Percentiles rank a stretch among this genome's conserved stretches.
phyloP scores from a whole-genome alignment of 2,329 filamentous ascomycete genomes.

The Purpureocillium takamizusanense region DNA sequence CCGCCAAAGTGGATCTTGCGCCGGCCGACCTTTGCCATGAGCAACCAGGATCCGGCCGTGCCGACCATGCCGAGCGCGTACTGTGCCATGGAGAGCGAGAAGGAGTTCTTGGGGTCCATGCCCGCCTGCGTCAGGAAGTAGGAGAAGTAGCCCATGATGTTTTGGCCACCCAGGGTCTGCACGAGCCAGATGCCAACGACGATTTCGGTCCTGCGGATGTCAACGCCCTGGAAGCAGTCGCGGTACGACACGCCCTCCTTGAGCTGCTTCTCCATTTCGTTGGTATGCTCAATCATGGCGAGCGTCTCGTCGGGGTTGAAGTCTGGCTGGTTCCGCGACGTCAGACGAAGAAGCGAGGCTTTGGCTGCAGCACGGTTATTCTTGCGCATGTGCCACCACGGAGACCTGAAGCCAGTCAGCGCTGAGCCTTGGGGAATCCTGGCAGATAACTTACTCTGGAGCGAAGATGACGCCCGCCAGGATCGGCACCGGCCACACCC shows the following conservation, averaged over 20 bases:
- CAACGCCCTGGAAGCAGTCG: constrained; percentile 43
- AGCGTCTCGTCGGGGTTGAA: constrained; percentile 39
- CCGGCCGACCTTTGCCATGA: constrained; percentile 39
- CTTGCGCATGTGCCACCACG: constrained; percentile 42
- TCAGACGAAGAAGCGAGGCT: constrained; percentile 30
- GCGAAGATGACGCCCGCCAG: constrained; percentile 34
- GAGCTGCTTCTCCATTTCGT: constrained; percentile 35
- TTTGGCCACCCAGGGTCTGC: constrained; percentile 37
- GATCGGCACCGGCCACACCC: constrained; percentile 41
- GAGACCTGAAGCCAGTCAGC: constrained; percentile 20
- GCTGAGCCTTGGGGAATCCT: too few relatives aligned
- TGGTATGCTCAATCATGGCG: constrained; percentile 45
- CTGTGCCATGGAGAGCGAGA: constrained; percentile 36
- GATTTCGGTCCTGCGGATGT: constrained; percentile 45
- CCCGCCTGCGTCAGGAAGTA: constrained; percentile 39
- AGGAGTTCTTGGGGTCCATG: constrained; percentile 31
- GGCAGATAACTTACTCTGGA: constrained; percentile 29
- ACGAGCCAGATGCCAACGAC: constrained; percentile 39
- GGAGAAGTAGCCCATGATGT: constrained; percentile 38
- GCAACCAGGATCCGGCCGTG: constrained; percentile 39
- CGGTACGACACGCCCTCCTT: constrained; percentile 34
- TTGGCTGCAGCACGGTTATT: constrained; percentile 29
- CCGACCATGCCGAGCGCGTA: constrained; percentile 42
- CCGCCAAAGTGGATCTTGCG: constrained; percentile 40
- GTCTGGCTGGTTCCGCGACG: constrained; percentile 23